Base-by-base conservation (phyloP, 2,329 filamentous ascomycete genomes). In the Colletotrichum plurivorum region DNA sequence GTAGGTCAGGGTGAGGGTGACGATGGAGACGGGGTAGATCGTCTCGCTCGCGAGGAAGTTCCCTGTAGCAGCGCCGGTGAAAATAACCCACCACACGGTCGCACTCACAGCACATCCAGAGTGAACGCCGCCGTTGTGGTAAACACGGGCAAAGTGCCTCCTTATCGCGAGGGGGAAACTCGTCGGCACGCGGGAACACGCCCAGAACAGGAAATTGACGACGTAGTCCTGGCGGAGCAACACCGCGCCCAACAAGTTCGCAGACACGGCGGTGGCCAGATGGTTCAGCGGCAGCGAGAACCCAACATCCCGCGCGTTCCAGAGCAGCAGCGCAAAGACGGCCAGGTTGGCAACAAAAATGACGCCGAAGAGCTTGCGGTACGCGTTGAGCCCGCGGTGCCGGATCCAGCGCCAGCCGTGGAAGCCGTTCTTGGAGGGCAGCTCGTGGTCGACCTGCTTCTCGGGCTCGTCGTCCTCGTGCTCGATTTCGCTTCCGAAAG, bases 321-420 rank as follows among this genome's bases (percentile, higher is more conserved):
- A 73, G 22, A 86, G 73, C 60, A 87, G 77, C 62, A 79, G 77
- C 71, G 82, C 74, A 59, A 87, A 79, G 39, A 85, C 86, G 46
- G 80, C 80, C 49, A 85, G 72, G 71, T 90, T 90, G 70, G 80
- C 75, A 41, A 88, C 70, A 70, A 86, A 83, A 31, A 88, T 79
- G 15, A 88, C 57, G 58, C 85, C 84, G 75, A 90, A 89, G 5
- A 90, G 83, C 9, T 85, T 83, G 45, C 88, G 84, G 73, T 90
- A 90, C 27, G 85, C 80, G 59, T 85, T 85, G 73, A 89, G 81
- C 65, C 87, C 76, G 31, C 81, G 80, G 73, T 82, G 78, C 18
- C 82, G 78, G 46, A 85, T 71, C 63, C 80, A 82, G 57, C 82
- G 78, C 68, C 79, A 76, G 15, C 78, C 80, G 56, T 82, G 82